Evolutionary conservation across 2,329 filamentous ascomycete species (phyloP).

Genomic region (Beauveria sp.): DNA sequence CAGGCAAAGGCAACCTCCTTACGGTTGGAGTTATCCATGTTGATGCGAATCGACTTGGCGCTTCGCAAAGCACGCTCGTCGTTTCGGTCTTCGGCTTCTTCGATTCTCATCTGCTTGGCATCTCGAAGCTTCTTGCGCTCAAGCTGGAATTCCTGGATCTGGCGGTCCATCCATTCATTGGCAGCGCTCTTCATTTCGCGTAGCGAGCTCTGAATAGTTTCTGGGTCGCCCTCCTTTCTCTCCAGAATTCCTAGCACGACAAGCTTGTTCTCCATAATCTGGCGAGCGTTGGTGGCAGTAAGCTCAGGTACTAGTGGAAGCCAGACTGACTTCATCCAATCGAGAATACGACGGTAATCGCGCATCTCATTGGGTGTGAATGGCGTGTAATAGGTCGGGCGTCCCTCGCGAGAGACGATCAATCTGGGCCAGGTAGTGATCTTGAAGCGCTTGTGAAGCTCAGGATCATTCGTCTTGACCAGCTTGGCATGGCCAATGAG

Average conservation of each 20-base stretch:
- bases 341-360: conserved; percentile 67
- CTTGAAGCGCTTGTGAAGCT: conserved; percentile 76
- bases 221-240: conserved; percentile 56
- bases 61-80: conserved; percentile 79
- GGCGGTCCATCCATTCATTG: conserved; percentile 96
- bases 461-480: conserved; percentile 79
- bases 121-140: conserved; percentile 90
- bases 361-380: conserved; percentile 89
- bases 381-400: conserved; percentile 82
- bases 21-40: conserved; percentile 78
- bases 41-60: conserved; percentile 86
- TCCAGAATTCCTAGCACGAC: conserved; percentile 90
- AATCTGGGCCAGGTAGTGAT: conserved; percentile 96
- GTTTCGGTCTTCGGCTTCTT: conserved; percentile 88
- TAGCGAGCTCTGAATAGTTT: conserved; percentile 70
- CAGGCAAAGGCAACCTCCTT: conserved; percentile 93
- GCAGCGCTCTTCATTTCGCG: conserved; percentile 93
- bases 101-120: conserved; percentile 88
- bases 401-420: conserved; percentile 79
- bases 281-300: conserved; percentile 80
- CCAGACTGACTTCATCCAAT: conserved; percentile 97
- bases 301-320: conserved; percentile 91
- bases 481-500: conserved; percentile 87
- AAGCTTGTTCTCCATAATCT: conserved; percentile 91
- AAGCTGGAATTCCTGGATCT: conserved; percentile 82